These are phyloP conservation scores for Fraxinus platypoda DNA, from an alignment of 305 asterid genomes.

Conservation along the genomic window DNA sequence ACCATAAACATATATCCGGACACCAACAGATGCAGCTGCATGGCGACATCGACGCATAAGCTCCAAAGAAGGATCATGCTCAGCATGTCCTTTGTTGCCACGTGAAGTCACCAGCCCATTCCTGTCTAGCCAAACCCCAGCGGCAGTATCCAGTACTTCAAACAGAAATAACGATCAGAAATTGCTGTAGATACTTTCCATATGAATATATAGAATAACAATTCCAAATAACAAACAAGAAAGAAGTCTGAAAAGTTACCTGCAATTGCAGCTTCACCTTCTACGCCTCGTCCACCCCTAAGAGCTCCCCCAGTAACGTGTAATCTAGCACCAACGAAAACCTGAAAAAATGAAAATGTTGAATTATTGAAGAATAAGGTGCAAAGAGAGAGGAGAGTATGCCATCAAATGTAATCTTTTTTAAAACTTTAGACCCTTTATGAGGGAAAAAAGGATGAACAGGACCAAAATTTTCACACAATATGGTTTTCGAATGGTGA, in stretches of 20 bases:
- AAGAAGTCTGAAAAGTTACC: slow-evolving; percentile 41
- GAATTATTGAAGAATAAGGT: slow-evolving; percentile 10
- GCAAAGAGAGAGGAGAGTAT: slow-evolving; percentile 12
- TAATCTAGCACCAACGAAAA: slow-evolving; percentile 96
- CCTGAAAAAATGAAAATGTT: slow-evolving; percentile 48
- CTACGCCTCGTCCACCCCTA: slow-evolving; percentile 95
- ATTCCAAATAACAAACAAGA: slow-evolving; percentile 23
- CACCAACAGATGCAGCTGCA: slow-evolving; percentile 97
- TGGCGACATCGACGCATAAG: slow-evolving; percentile 91
- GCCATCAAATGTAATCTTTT: neutral
- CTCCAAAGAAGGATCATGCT: slow-evolving; percentile 45
- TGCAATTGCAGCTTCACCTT: slow-evolving; percentile 86
- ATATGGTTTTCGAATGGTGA: neutral
- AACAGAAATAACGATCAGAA: slow-evolving; percentile 24
- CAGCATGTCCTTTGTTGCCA: slow-evolving; percentile 35
- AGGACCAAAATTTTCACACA: neutral
- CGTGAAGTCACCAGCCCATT: slow-evolving; percentile 47
- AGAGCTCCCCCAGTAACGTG: slow-evolving; percentile 98
- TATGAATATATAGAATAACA: neutral
- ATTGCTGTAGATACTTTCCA: slow-evolving; percentile 21
- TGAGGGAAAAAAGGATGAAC: neutral
- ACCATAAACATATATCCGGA: slow-evolving; percentile 78
- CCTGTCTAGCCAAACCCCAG: slow-evolving; percentile 60
- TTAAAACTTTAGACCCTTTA: slow-evolving; percentile 2
- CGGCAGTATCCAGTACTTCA: slow-evolving; percentile 58